Percentiles rank a stretch among this genome's conserved stretches.
phyloP scores from a whole-genome alignment of 805 yeast genomes.

The Priceomyces medius region DNA sequence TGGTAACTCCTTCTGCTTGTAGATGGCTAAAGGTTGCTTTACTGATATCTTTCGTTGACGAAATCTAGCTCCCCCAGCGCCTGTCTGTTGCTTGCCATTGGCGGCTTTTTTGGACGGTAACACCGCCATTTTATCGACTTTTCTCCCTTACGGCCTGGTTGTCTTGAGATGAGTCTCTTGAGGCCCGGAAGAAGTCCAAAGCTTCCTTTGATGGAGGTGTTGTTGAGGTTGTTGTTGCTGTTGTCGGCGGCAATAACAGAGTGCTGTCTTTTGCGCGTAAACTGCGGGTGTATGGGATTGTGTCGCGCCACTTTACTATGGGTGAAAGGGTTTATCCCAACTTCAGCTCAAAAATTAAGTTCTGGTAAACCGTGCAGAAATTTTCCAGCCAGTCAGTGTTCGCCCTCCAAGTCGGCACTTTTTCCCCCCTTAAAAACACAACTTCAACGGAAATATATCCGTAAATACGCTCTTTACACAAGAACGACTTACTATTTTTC shows the following conservation, averaged over 20 bases:
- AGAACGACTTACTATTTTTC: not conserved
- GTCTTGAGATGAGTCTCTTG: not conserved
- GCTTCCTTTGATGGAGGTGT: not conserved
- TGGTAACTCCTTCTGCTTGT: constrained; percentile 77
- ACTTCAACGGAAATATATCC: not conserved
- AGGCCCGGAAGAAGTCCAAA: not conserved
- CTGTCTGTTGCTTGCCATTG: constrained; percentile 16
- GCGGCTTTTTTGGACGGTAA: constrained; percentile 37
- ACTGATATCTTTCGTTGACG: constrained; percentile 94
- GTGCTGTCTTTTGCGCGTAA: not conserved
- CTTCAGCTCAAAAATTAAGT: not conserved
- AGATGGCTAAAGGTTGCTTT: constrained; percentile 78
- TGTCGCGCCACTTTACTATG: constrained; percentile 13
- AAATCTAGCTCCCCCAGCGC: constrained; percentile 65
- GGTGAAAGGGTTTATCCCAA: constrained; percentile 20
- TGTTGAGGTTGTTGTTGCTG: constrained; percentile 1
- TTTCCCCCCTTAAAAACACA: constrained; percentile 5
- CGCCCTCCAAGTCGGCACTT: constrained; percentile 5
- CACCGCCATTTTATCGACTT: constrained; percentile 32
- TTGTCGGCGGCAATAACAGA: not conserved
- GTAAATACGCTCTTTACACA: constrained; percentile 1
- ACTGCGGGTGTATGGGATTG: constrained; percentile 5
- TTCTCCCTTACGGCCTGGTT: not conserved
- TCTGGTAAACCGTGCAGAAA: constrained; percentile 2
- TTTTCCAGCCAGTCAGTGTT: constrained; percentile 3